Evolutionary conservation across 75 land plant species (phyloP), one percentile per base, ranked within the genome.

Genomic region (Picea glauca): DNA sequence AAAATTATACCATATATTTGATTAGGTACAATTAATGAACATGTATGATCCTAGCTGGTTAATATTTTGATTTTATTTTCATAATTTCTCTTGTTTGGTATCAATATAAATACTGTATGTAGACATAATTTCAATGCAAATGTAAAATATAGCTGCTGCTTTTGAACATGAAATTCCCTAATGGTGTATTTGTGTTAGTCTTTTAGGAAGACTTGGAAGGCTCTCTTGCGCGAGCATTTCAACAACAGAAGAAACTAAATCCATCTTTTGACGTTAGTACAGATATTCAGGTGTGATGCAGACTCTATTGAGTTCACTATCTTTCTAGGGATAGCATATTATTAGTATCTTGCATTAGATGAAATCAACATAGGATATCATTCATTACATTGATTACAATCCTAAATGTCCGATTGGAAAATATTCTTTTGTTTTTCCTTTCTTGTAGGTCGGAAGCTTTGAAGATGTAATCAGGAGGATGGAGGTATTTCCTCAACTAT

Each of bases 391-490:
- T 43, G 46, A 43, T 43, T 43, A 43, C 46, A 43, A 43, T 43
- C 46, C 5, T 43, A 43, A 43, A 43, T 43, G 46, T 43, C 1
- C 35, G 18, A 58, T 58, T 17, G 32, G 46, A 5, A 38, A 17
- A 6, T 4, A 18, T 38, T 38, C 20, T 68, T 18, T 38, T 38
- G 15, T 6, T n/a, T 15, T 58, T 5, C 30, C 54, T 58, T 76
- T 14, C 77, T 57, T 56, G 61, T 58, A 76, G 77, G 78, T 79
- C 13, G 80, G 78, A 31, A 79, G 78, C 77, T 79, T 79, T 50
- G 80, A 79, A 57, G 78, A 79, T 43, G 80, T 79, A 46, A 54
- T 79, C 17, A 20, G 76, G 57, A 60, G 78, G 54, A 73, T 79
- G 80, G 80, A 79, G 80, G 80, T 79, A 72, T 40, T 26, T 35